Evolutionary conservation across 768 basidiomycete species (phyloP), one percentile per base, ranked within the genome.

Genomic region (Auricularia heimuer): DNA sequence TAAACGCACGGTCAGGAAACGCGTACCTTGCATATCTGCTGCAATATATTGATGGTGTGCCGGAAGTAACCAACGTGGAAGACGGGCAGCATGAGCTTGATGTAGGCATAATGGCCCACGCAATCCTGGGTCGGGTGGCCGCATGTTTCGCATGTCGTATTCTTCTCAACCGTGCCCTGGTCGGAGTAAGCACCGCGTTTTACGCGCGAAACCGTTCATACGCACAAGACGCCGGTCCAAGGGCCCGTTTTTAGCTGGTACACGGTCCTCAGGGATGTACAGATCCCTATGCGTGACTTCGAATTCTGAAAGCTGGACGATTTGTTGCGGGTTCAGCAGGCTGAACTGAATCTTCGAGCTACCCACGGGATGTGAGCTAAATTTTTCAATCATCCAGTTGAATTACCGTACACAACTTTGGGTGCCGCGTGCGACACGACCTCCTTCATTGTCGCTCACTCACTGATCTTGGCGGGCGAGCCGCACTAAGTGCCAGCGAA

Each of bases 1-100:
- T 3, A 14, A 7, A 14, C 39, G 18, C 16, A 10, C 3, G 44
- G 4, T 14, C 29, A 29, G 29, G 29, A 29, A 29, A 42, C 39
- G 39, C 81, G 64, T 67, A 94, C 95, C 79, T 99, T 99, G 83
- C 97, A 99, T 68, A 98, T 94, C 69, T 90, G 90, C 73, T 98
- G 97, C 1, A 98, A 82, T 68, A 98, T 89, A 33, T 84, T 83
- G 66, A 98, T 93, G 18, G 90, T 92, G 69, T 98, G 94, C 74
- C 94, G 92, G 80, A 99, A 98, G 76, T 93, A 99, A 6, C 97
- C 97, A 65, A 98, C 93, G 73, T 99, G 97, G 75, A 98, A 99
- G 21, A 98, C 95, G 0, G 97, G 97, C 21, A 99, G 87, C 37
- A 89, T 86, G 54, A 99, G 83, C 76, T 97, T 98, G 78, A 99